phyloP scores from a whole-genome alignment of 495 filamentous ascomycete species.

The Pyrenopolyporus hunteri region DNA sequence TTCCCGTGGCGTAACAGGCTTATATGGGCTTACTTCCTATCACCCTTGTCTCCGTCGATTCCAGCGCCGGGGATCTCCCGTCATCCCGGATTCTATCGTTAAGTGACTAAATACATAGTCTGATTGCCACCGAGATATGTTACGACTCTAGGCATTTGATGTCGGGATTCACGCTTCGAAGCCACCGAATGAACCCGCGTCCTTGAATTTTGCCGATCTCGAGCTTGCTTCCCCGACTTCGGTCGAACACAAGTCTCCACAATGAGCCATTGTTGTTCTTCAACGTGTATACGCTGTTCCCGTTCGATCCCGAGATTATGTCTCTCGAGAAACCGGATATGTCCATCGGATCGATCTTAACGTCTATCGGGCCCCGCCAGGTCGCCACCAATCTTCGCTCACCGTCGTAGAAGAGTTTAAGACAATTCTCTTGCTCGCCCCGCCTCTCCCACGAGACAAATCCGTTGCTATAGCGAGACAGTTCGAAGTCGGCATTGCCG shows the following conservation, averaged over 20 bases:
- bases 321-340: constrained; percentile 19
- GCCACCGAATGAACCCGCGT: constrained; percentile 44
- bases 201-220: constrained; percentile 43
- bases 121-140: not conserved
- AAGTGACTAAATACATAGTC: too few species aligned
- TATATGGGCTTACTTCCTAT: too few species aligned
- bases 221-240: constrained; percentile 26
- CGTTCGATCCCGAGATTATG: constrained; percentile 7
- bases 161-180: constrained; percentile 33
- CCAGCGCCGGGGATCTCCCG: too few species aligned
- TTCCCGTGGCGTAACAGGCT: too few species aligned
- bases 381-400: constrained; percentile 17
- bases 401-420: constrained; percentile 20
- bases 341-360: constrained; percentile 27
- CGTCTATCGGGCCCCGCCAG: not conserved
- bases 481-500: constrained; percentile 23
- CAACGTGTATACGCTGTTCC: constrained; percentile 17
- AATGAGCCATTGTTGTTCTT: constrained; percentile 18
- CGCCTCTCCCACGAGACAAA: constrained; percentile 22
- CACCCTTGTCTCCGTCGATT: too few species aligned
- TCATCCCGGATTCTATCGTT: too few species aligned
- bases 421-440: constrained; percentile 9
- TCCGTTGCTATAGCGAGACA: constrained; percentile 26
- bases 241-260: constrained; percentile 33
- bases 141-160: constrained; percentile 27